Percentiles rank a stretch among this genome's conserved stretches.
phyloP scores from a whole-genome alignment of 192 early-diverging fungal genomes.

The Coemansia sp. region DNA sequence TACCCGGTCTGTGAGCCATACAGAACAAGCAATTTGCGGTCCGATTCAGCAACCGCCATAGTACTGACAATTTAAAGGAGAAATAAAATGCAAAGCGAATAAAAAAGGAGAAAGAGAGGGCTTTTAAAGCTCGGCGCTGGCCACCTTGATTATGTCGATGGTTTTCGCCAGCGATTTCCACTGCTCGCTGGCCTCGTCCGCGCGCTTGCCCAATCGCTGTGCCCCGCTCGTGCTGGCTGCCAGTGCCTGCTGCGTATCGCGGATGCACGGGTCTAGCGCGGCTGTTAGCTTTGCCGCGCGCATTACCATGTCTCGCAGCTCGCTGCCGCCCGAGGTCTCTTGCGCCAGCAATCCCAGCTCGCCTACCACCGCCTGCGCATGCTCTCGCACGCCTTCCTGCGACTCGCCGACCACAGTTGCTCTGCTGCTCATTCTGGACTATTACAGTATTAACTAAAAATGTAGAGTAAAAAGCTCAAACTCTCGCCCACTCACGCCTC shows the following conservation, averaged over 20 bases:
- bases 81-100: not conserved
- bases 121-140: slow-evolving; percentile 24
- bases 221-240: slow-evolving; percentile 5
- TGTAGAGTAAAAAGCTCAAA: no score
- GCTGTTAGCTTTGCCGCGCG: slow-evolving; percentile 37
- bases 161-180: slow-evolving; percentile 34
- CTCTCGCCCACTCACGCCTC: no score
- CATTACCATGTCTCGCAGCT: slow-evolving; percentile 29
- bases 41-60: not conserved
- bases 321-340: slow-evolving; percentile 40
- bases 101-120: not conserved
- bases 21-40: slow-evolving; percentile 62
- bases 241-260: slow-evolving; percentile 40
- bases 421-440: not conserved
- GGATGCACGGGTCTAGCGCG: slow-evolving; percentile 21
- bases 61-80: not conserved
- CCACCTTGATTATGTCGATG: slow-evolving; percentile 35
- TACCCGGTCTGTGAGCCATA: slow-evolving; percentile 93
- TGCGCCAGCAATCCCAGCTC: slow-evolving; percentile 37
- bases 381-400: slow-evolving; percentile 39
- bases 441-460: no score
- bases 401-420: slow-evolving; percentile 39
- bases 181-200: slow-evolving; percentile 32
- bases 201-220: slow-evolving; percentile 10
- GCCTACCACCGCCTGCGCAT: slow-evolving; percentile 26